phyloP scores from a whole-genome alignment of 2,329 filamentous ascomycete species.

The Bipolaris oryzae region DNA sequence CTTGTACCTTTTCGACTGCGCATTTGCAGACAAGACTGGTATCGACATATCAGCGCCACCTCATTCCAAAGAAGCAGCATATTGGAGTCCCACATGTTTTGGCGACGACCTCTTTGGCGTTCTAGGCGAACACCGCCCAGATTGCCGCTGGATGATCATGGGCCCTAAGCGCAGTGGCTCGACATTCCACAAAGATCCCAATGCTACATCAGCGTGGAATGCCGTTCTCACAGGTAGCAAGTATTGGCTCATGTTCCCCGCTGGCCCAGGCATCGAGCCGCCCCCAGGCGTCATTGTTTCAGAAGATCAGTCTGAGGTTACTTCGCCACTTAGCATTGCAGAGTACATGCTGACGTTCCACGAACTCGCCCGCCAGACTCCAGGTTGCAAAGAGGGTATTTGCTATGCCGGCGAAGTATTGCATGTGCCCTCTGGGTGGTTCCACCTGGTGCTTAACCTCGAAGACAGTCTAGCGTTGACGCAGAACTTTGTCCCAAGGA shows the following conservation, averaged over 20 bases:
- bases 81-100: conserved; percentile 84
- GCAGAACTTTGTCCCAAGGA: conserved; percentile 88
- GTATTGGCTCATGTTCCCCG: conserved; percentile 99
- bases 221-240: conserved; percentile 87
- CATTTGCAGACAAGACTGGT: conserved; percentile 84
- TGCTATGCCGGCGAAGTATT: conserved; percentile 84
- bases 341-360: conserved; percentile 95
- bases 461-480: conserved; percentile 86
- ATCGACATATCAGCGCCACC: conserved; percentile 52
- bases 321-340: conserved; percentile 91
- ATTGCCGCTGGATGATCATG: conserved; percentile 90
- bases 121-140: conserved; percentile 77
- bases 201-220: conserved; percentile 86
- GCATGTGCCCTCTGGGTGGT: conserved; percentile 94
- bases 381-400: conserved; percentile 83
- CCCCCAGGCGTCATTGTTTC: conserved; percentile 92
- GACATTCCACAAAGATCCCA: conserved; percentile 88
- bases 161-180: conserved; percentile 86
- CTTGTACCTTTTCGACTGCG: conserved; percentile 87
- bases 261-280: conserved; percentile 63
- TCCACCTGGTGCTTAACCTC: conserved; percentile 92
- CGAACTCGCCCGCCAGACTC: conserved; percentile 73
- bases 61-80: conserved; percentile 62
- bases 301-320: conserved; percentile 88
- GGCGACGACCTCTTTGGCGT: conserved; percentile 84